Base-by-base conservation (phyloP, 2,329 filamentous ascomycete species). In the Sclerotiophoma versabilis region DNA sequence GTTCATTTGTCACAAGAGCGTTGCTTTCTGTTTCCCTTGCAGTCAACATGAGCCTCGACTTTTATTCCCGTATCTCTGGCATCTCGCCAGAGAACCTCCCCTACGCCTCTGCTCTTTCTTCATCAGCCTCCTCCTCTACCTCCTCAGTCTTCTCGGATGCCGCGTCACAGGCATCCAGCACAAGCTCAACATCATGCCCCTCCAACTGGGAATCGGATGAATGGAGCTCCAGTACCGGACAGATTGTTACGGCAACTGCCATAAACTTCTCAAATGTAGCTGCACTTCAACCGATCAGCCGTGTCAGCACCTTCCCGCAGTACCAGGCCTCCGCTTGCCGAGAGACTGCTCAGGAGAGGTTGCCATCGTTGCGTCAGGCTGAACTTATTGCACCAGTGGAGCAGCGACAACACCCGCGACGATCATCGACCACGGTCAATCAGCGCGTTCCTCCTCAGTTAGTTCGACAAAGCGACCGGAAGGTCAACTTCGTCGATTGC, bases 401-500 rank as follows among this genome's bases (percentile, higher is more conserved):
- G 66, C 79, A 87, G 69, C 85, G 88, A 59, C 86, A 87, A 70
- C 78, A 86, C 70, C 84, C 83, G 64, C 81, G 84, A 68, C 81
- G 84, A 73, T 80, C 78, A 59, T 83, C 84, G 57, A 76, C 82
- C 26, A 80, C 81, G 51, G 76, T 81, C 54, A 81, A 83, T 66
- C 77, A 84, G 63, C 84, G 84, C 65, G 83, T 84, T 67, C 89
- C 90, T 66, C 91, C 93, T 43, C 79, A 88, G 54, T 84, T 97
- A 62, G 83, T 93, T 60, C 89, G 93, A 69, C 93, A 97, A 80
- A 86, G 87, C 71, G 92, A 97, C 79, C 90, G 93, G 73, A 96
- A 96, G 82, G 85, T 91, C 73, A 93, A 90, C 77, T 97, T 98
- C 73, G 93, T 98, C 78, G 93, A 97, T 77, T 95, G 88, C 77